phyloP scores from a whole-genome alignment of 169 alveolate species.

The Miamiensis avidus region DNA sequence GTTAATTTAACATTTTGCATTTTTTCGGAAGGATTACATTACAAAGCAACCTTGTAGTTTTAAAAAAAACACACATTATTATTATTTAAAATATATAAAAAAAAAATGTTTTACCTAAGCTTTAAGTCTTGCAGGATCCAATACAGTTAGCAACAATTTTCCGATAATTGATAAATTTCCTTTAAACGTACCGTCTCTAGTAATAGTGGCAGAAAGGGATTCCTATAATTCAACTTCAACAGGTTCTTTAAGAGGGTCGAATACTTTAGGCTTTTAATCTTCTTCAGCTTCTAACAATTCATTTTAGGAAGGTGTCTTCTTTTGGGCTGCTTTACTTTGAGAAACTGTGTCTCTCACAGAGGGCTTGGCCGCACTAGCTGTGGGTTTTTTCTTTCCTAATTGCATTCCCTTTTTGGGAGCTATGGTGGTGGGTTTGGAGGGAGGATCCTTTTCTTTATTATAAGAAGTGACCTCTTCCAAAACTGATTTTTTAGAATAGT shows the following conservation, averaged over 20 bases:
- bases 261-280: constrained; percentile 14
- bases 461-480: constrained; percentile 11
- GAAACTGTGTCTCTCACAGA: constrained; percentile 18
- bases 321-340: background rate
- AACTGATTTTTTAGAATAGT: constrained; percentile 17
- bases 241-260: constrained; percentile 36
- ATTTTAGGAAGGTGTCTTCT: background rate
- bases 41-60: background rate
- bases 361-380: constrained; percentile 14
- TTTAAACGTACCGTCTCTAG: constrained; percentile 53
- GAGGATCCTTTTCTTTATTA: constrained; percentile 1
- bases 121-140: constrained; percentile 40
- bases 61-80: no score
- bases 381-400: constrained; percentile 58
- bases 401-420: constrained; percentile 68
- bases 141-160: constrained; percentile 36
- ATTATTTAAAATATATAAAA: no score
- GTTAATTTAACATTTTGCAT: constrained; percentile 30
- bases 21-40: constrained; percentile 23
- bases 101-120: constrained; percentile 2
- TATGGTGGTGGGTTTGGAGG: constrained; percentile 22
- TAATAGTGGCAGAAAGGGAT: constrained; percentile 32
- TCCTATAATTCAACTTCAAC: constrained; percentile 52
- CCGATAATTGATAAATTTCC: constrained; percentile 52
- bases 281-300: constrained; percentile 14